Base-by-base conservation (phyloP, 164 flowering plant species). In the Chloranthus sessilifolius region DNA sequence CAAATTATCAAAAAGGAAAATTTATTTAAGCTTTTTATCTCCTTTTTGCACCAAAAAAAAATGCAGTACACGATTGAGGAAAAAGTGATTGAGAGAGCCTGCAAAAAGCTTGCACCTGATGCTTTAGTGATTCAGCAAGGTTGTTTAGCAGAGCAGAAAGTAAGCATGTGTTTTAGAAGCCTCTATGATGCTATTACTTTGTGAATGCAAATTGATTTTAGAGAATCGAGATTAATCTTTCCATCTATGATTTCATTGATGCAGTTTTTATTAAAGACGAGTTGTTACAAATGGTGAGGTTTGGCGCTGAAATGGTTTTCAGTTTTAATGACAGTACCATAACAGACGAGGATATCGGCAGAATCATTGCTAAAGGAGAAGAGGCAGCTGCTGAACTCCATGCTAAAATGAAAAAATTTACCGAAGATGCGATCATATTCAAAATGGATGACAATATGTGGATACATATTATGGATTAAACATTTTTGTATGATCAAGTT, bases 301-400 rank as follows among this genome's bases (percentile, higher is more conserved):
- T 86, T 80, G 99, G 99, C 59, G 99, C 97, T 54, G 99, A 94
- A 73, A 94, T 94, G 99, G 99, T 94, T 56, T 94, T 94, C 74
- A 89, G 96, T 69, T 89, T 97, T 31, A 88, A 88, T 59, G 99
- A 94, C 41, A 89, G 96, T 76, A 94, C 97, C 14, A 83, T 94
- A 46, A 94, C 97, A 14, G 97, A 94, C 69, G 99, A 94, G 60
- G 99, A 94, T 66, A 89, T 94, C 36, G 99, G 89, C 56, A 78
- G 97, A 61, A 94, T 89, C 35, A 94, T 94, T 54, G 99, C 99
- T 33, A 89, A 83, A 69, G 99, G 99, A 74, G 99, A 94, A 68
- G 99, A 81, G 64, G 82, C 99, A 50, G 89, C 97, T 12, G 96
- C 97, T 50, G 97, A 89, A 62, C 95, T 94, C 64, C 97, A 94